Percentiles rank a stretch among this genome's conserved stretches.
Evolutionary conservation across 306 rosid genomes (phyloP).

Genomic region (Alnus rubra): DNA sequence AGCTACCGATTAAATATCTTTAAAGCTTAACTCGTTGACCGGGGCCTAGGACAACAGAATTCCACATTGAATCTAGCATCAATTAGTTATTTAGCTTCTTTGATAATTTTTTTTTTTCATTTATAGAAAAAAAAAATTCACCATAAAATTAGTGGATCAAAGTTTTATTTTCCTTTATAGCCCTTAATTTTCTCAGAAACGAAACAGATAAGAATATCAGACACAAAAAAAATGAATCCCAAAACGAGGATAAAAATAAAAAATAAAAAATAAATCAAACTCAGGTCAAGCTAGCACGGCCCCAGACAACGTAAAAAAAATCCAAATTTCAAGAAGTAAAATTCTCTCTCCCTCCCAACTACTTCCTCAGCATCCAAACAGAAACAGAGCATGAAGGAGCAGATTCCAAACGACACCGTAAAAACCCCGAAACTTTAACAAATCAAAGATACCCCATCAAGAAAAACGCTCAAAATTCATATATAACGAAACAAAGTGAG

Average conservation of each 20-base stretch:
- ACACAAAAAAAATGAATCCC: background rate
- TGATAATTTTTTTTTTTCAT: background rate
- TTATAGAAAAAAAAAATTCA: background rate
- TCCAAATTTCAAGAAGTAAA: background rate
- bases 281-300: background rate
- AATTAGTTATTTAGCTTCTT: background rate
- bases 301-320: background rate
- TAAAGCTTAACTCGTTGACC: background rate
- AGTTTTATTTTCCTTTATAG: background rate
- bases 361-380: conserved; percentile 18
- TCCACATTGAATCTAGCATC: background rate
- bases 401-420: background rate
- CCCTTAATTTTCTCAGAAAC: background rate
- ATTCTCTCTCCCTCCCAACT: background rate
- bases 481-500: background rate
- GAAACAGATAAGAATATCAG: background rate
- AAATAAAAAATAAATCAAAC: background rate
- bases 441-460: background rate
- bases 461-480: background rate
- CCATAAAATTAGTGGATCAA: background rate
- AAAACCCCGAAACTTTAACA: background rate
- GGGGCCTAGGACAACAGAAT: background rate
- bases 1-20: background rate
- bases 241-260: background rate
- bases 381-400: conserved; percentile 4